Percentiles rank a stretch among this genome's conserved stretches.
phyloP scores from a whole-genome alignment of 805 yeast species.

The Saccharomycopsis sp. region DNA sequence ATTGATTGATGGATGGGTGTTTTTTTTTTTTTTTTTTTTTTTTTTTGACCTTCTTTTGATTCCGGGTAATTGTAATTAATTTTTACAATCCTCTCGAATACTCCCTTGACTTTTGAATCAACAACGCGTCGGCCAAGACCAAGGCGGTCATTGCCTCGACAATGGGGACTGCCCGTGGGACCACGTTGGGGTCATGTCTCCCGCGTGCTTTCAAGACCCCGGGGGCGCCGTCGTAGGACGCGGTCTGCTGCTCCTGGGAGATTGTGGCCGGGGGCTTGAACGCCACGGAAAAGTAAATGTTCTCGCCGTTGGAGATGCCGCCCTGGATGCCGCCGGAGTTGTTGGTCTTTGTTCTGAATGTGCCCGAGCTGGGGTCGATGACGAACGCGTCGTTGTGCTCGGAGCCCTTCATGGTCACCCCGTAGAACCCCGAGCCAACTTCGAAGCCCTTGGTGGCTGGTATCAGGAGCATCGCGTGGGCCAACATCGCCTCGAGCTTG shows the following conservation, averaged over 20 bases:
- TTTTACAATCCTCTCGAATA: too few relatives aligned
- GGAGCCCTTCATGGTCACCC: constrained; percentile 86
- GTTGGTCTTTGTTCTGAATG: constrained; percentile 80
- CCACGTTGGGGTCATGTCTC: constrained; percentile 97
- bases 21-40: too few relatives aligned
- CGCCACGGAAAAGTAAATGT: constrained; percentile 88
- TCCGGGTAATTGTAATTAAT: too few relatives aligned
- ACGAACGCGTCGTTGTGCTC: constrained; percentile 85
- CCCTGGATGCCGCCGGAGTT: constrained; percentile 98
- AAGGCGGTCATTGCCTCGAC: constrained; percentile 98
- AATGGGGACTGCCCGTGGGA: constrained; percentile 97
- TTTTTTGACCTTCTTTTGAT: too few relatives aligned
- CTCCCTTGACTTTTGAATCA: constrained; percentile 83
- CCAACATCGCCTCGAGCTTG: constrained; percentile 87
- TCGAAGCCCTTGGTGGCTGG: constrained; percentile 99
- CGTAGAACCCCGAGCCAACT: constrained; percentile 92
- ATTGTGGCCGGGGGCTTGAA: constrained; percentile 98
- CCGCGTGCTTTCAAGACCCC: constrained; percentile 94
- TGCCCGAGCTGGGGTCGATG: constrained; percentile 47
- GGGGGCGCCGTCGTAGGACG: constrained; percentile 76
- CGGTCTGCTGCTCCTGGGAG: constrained; percentile 83
- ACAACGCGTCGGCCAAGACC: constrained; percentile 75
- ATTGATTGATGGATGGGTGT: too few relatives aligned
- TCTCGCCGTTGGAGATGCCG: constrained; percentile 94
- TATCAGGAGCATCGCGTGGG: constrained; percentile 95